Conservation (phyloP, 2,329 filamentous ascomycete genomes). For the Trichoderma guizhouense region DNA sequence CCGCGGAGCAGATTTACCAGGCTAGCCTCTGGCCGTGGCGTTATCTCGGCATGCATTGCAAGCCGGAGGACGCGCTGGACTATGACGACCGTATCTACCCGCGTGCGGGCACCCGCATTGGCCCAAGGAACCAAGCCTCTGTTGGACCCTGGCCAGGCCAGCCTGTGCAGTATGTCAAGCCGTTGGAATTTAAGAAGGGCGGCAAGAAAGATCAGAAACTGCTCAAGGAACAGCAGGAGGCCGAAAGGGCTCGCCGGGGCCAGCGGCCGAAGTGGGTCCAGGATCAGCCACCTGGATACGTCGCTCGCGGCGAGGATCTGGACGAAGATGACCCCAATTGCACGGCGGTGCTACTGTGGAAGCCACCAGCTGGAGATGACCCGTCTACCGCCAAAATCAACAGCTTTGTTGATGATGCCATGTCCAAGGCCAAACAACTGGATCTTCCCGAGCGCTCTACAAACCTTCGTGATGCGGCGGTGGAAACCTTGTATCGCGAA, state of each 20-base stretch:
- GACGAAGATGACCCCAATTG: constrained; percentile 67
- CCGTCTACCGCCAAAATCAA: constrained; percentile 60
- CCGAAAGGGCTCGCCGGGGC: constrained; percentile 73
- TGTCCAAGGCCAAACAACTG: constrained; percentile 60
- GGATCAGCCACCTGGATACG: constrained; percentile 84
- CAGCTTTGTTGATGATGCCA: constrained; percentile 71
- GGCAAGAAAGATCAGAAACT: constrained; percentile 76
- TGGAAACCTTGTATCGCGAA: constrained; percentile 68
- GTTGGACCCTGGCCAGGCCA: constrained; percentile 82
- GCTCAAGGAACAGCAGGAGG: constrained; percentile 78
- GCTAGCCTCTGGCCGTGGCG: constrained; percentile 95
- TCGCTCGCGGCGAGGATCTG: constrained; percentile 77
- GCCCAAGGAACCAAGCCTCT: constrained; percentile 85
- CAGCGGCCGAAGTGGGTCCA: constrained; percentile 90
- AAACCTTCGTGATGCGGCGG: constrained; percentile 81
- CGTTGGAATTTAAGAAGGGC: constrained; percentile 78
- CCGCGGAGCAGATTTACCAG: constrained; percentile 84
- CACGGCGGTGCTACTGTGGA: constrained; percentile 75
- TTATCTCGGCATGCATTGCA: constrained; percentile 92
- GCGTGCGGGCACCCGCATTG: constrained; percentile 86
- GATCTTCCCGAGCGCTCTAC: constrained; percentile 74
- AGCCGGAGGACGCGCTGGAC: constrained; percentile 90
- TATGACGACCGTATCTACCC: constrained; percentile 98
- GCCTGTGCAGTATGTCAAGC: constrained; percentile 86
- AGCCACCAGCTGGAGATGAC: constrained; percentile 60